Base-by-base conservation (phyloP, 768 basidiomycete species). In the Aureoboletus auriporus region DNA sequence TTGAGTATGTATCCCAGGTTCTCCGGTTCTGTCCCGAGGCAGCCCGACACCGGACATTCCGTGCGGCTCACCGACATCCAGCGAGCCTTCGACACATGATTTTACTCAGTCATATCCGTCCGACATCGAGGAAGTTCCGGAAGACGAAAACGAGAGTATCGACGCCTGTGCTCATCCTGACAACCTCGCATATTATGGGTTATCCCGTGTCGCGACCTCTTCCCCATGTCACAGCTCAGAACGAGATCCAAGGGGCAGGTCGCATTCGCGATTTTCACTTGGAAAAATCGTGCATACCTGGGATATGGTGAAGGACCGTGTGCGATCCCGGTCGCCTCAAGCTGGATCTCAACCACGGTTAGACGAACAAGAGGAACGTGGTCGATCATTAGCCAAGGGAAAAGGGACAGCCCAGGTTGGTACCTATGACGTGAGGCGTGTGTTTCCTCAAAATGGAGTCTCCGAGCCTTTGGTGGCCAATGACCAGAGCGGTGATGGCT, bases 231-330 rank as follows among this genome's bases (percentile, higher is more conserved):
- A 40, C n/a, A 57, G 54, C 44, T 39, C 51, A 17, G 53, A 58
- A 14, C 63, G 58, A n/a, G 60, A 54, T 13, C 17, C 34, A 29
- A 64, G 72, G n/a, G 69, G 72, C 14, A 60, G 64, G 52, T 73
- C 61, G 43, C 59, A 59, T 47, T 74, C 78, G 16, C 74, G 77
- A 6, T 83, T 83, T 58, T 79, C 72, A 39, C 64, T 86, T 7
- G 70, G 76, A 11, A 73, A 72, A 7, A 73, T 83, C 27, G 75
- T 80, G 2, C 77, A 71, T 46, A 70, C 68, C 20, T 56, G 82
- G 17, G 77, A 75, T 41, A 79, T 66, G 9, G 64, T 71, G 39
- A 69, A 66, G 46, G 65, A 71, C 26, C 67, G 63, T 7, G 72
- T 83, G 30, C 72, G 78, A 27, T 77, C 80, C 5, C 67, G 62